Evolutionary conservation across 352 stramenopile species (phyloP).

Genomic region (Phytophthora pisi): DNA sequence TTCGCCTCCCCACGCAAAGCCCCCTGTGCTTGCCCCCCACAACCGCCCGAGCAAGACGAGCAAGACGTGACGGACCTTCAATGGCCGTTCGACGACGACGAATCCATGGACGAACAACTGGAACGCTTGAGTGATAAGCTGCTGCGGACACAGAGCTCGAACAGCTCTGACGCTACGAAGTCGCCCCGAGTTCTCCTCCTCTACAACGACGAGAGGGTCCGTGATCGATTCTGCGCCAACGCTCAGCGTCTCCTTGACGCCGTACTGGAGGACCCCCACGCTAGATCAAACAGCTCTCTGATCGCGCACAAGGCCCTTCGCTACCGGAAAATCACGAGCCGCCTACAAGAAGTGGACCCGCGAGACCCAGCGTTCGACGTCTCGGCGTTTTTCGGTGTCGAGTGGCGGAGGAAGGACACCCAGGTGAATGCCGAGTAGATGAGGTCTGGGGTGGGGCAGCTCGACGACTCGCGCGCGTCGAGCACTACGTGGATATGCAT

Average conservation of each 20-base stretch:
- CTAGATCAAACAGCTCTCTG: neutral
- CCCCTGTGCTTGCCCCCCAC: no score
- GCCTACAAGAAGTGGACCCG: neutral
- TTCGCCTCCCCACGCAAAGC: neutral
- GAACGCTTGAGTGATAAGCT: neutral
- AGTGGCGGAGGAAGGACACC: neutral
- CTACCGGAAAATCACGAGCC: neutral
- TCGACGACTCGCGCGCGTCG: no score
- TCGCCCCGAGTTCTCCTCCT: neutral
- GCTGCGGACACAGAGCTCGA: neutral
- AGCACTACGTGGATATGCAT: no score
- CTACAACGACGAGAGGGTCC: neutral
- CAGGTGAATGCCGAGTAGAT: no score
- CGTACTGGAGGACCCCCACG: neutral
- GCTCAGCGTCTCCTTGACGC: neutral
- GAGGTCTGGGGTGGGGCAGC: no score
- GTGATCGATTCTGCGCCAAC: neutral
- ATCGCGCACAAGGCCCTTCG: conserved; percentile 1
- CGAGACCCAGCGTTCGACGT: neutral
- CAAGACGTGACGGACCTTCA: neutral
- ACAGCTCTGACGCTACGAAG: neutral
- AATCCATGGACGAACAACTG: neutral
- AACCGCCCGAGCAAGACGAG: neutral
- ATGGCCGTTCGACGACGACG: neutral
- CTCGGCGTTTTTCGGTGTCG: neutral